A percentile compares a stretch with the other conserved stretches of the same genome.
These are phyloP conservation scores for Actinomortierella wolfii DNA, from an alignment of 371 early-diverging fungal species.

Conservation along the genomic window DNA sequence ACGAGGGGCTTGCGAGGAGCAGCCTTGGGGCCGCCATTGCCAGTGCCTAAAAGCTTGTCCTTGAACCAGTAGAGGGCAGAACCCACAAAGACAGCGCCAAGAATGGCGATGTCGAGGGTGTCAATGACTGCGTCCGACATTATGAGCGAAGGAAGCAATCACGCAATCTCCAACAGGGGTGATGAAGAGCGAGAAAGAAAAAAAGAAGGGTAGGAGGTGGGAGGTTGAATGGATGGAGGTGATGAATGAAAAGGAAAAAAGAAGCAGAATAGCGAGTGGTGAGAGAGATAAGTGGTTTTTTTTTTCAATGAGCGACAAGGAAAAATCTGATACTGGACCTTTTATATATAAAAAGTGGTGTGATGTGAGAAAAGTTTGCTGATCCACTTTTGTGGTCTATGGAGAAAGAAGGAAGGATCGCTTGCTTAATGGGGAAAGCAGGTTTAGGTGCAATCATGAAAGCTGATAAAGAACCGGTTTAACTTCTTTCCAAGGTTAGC, in stretches of 20 bases:
- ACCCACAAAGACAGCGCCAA: conserved; percentile 43
- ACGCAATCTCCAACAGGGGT: background rate
- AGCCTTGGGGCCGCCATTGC: background rate
- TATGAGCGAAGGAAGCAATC: background rate
- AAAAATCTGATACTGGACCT: background rate
- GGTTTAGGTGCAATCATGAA: background rate
- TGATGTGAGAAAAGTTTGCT: background rate
- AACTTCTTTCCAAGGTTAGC: too few relatives aligned
- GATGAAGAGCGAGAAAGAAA: background rate
- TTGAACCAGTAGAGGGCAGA: conserved; percentile 49
- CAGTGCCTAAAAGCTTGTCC: conserved; percentile 35
- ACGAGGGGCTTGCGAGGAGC: conserved; percentile 24
- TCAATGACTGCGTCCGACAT: conserved; percentile 47
- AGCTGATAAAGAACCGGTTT: too few relatives aligned
- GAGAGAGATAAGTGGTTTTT: too few relatives aligned
- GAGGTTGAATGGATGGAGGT: background rate
- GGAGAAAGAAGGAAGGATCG: background rate
- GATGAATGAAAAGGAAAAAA: conserved; percentile 1
- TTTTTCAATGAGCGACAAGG: background rate
- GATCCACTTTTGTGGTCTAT: too few relatives aligned
- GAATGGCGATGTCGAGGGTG: conserved; percentile 46
- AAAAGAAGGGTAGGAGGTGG: background rate
- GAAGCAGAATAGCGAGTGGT: background rate
- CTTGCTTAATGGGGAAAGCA: background rate
- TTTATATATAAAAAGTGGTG: background rate